phyloP scores from a whole-genome alignment of 2,329 filamentous ascomycete species.

The Aspergillus glaucus region DNA sequence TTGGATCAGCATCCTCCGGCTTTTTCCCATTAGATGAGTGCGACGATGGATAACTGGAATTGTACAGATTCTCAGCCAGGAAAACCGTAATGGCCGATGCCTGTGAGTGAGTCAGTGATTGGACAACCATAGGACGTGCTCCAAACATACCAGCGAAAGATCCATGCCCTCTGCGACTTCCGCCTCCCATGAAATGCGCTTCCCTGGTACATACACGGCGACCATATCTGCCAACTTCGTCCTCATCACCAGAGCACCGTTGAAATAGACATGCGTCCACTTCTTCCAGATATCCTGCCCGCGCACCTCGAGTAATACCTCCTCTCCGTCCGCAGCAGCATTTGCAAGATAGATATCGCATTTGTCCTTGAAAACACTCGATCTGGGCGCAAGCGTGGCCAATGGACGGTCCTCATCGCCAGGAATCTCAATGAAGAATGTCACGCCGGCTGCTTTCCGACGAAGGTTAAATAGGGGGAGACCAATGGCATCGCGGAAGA shows the following conservation, averaged over 20 bases:
- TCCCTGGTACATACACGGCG: conserved; percentile 10
- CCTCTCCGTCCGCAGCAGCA: conserved; percentile 6
- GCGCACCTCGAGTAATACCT: conserved; percentile 8
- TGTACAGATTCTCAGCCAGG: not conserved
- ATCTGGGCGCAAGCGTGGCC: conserved; percentile 9
- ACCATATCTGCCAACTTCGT: conserved; percentile 9
- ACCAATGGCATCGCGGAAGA: conserved; percentile 13
- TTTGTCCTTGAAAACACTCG: conserved; percentile 12
- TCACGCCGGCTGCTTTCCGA: conserved; percentile 11
- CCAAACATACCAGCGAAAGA: conserved; percentile 10
- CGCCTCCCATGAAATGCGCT: conserved; percentile 12
- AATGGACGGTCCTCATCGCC: conserved; percentile 5
- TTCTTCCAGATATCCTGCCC: conserved; percentile 16
- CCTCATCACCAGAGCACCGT: conserved; percentile 12
- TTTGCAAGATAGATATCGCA: conserved; percentile 12
- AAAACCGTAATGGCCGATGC: not conserved
- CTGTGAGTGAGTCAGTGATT: not conserved
- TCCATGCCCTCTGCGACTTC: conserved; percentile 15
- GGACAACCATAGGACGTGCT: no score
- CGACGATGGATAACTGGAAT: not conserved
- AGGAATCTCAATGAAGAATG: conserved; percentile 15
- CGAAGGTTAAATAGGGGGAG: conserved; percentile 16
- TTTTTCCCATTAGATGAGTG: not conserved
- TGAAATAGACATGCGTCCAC: conserved; percentile 11
- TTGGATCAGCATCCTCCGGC: not conserved